Base-by-base conservation (phyloP, 2,329 filamentous ascomycete species). In the Alternaria ventricosa region DNA sequence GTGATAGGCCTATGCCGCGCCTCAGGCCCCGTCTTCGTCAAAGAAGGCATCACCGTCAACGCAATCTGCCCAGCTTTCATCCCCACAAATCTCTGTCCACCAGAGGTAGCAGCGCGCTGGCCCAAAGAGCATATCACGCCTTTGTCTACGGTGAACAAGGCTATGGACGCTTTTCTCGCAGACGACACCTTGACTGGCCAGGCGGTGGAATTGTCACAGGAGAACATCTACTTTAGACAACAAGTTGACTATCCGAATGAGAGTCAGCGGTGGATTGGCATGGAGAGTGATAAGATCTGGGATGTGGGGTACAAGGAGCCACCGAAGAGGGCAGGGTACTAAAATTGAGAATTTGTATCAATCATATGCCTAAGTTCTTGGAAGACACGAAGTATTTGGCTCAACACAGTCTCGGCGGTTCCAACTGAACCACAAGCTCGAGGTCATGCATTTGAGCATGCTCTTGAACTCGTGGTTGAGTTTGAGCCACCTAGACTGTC, bases 21-120 rank as follows among this genome's bases (percentile, higher is more conserved):
- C 18, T 64, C 80, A 1, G 80, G 73, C 1, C 76, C 79, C 0
- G 65, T 73, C 0, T 74, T 81, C n/a, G 63, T 73, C 18, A 72
- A 75, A 15, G 71, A 78, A 43, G 69, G 73, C 49, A 79, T 83
- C 55, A 79, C 75, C 2, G 73, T 82, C 8, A 83, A 83, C 62
- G 79, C 79, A 15, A 75, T 82, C 25, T 82, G 80, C 56, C 81
- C 81, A 0, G 80, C 77, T 1, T 75, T 82, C 56, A 79, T 82
- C 12, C 73, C 72, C 0, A 82, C 81, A 2, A 78, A 77, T 25
- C 69, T 83, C 2, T 78, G 78, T 25, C 81, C 81, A 5, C 77
- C 81, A 3, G 74, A 78, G 15, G 68, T 82, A 20, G 62, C 79
- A 13, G 75, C 78, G 9, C 65, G 70, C 4, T 82, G 80, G 71